Percentiles rank a stretch among this genome's conserved stretches.
Conservation (phyloP, 78 protist genomes). For the Guillardia theta region DNA sequence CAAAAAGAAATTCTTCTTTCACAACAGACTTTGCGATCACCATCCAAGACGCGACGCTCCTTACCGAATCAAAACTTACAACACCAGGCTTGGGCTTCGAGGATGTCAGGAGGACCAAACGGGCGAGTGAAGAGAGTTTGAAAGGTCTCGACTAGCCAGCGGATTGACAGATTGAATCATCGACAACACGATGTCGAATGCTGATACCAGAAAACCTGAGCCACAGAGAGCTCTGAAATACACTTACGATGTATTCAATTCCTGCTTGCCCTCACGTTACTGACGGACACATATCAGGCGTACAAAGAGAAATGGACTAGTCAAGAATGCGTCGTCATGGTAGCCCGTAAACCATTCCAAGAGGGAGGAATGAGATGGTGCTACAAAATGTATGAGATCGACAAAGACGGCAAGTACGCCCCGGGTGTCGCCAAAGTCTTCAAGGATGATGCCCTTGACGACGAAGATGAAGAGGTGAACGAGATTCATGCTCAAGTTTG, state of each 20-base stretch:
- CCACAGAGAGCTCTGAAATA: background rate
- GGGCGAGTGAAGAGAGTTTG: no score
- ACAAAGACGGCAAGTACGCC: background rate
- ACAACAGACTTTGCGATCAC: no score
- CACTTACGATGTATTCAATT: background rate
- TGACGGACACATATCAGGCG: no score
- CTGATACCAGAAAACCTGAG: background rate
- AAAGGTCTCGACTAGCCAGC: no score
- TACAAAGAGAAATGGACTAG: background rate
- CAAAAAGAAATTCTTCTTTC: no score
- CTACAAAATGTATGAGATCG: slow-evolving; percentile 13
- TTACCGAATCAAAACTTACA: no score
- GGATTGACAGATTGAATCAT: no score
- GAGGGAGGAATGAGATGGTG: background rate
- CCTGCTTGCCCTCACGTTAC: no score
- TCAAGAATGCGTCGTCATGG: background rate
- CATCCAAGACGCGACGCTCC: no score
- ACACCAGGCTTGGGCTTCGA: no score
- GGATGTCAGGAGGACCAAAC: no score
- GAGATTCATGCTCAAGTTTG: no score
- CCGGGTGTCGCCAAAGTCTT: slow-evolving; percentile 23
- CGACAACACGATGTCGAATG: background rate
- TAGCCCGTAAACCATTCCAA: background rate
- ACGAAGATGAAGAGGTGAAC: background rate
- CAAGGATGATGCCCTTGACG: background rate